Percentiles rank a stretch among this genome's conserved stretches.
Conservation (phyloP, 148 eudicot species). For the Pouteria glomerata region DNA sequence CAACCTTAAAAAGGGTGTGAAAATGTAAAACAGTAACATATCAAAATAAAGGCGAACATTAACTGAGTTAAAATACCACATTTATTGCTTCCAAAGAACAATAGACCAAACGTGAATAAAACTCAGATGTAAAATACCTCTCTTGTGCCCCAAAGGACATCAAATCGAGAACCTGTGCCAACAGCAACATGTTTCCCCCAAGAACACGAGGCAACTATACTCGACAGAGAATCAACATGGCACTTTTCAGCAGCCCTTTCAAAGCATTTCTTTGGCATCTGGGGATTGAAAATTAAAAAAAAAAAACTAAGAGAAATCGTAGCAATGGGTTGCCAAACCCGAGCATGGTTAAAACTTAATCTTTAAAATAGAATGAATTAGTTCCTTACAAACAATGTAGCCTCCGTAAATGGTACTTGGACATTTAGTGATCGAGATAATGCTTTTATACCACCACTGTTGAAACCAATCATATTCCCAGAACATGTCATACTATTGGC, state of each 20-base stretch:
- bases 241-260: conserved; percentile 95
- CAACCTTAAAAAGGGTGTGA: conserved; percentile 35
- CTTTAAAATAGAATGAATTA: neutral
- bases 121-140: conserved; percentile 35
- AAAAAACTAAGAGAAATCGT: neutral
- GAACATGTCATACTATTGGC: conserved; percentile 96
- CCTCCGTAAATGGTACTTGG: conserved; percentile 89
- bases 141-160: conserved; percentile 71
- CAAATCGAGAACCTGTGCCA: conserved; percentile 89
- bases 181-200: conserved; percentile 98
- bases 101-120: neutral
- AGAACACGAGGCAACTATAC: conserved; percentile 92
- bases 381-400: conserved; percentile 82
- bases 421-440: conserved; percentile 55
- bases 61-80: neutral
- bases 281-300: conserved; percentile 5
- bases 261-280: conserved; percentile 92
- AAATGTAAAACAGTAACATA: too few species aligned
- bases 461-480: conserved; percentile 83
- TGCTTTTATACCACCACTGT: conserved; percentile 77
- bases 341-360: neutral
- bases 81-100: neutral
- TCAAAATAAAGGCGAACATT: neutral
- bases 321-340: neutral
- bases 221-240: conserved; percentile 68